Base-by-base conservation (phyloP, 73 alveolate species). In the Uronychia setigera region DNA sequence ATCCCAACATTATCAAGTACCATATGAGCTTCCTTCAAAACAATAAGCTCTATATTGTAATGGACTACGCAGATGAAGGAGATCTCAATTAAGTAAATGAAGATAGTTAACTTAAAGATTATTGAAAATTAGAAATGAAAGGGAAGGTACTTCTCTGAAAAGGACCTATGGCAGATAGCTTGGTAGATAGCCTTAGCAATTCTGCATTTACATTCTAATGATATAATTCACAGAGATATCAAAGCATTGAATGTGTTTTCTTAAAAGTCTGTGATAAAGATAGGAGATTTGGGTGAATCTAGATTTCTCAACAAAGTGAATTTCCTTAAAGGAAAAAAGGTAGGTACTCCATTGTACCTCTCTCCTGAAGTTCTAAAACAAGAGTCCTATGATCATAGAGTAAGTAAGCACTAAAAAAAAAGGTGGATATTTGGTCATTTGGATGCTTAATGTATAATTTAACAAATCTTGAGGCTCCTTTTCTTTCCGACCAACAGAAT, bases 1-100 rank as follows among this genome's bases (percentile, higher is more conserved):
- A 94, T 82, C 98, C 98, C 1, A 86, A 91, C 83, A 94, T 91
- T 75, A 91, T 94, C 35, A 91, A 87, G 77, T 94, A 88, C 46
- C 86, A 91, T 59, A 82, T 91, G 46, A 83, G 93, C 29, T 94
- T 94, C 83, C 85, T 91, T 86, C 92, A 87, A 86, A 89, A 92
- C 30, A 93, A 82, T 58, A 80, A 81, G 76, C 92, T 94, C 58
- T 91, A 78, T 75, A 87, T 87, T 5, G 91, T 87, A 26, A 87
- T 87, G 93, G 93, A 87, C 76, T 87, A 34, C 27, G 93, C 93
- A 14, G 93, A 87, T 28, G 92, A 74, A 5, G 93, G 93, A 19
- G 93, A 87, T 35, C 58, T 87, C 60, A 59, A 76, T 34, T 78
- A 77, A 19, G 67, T 46, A 46, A 19, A n/a, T n/a, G 77, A 74